phyloP scores from a whole-genome alignment of 768 basidiomycete species.

The Dentipellis fragilis region DNA sequence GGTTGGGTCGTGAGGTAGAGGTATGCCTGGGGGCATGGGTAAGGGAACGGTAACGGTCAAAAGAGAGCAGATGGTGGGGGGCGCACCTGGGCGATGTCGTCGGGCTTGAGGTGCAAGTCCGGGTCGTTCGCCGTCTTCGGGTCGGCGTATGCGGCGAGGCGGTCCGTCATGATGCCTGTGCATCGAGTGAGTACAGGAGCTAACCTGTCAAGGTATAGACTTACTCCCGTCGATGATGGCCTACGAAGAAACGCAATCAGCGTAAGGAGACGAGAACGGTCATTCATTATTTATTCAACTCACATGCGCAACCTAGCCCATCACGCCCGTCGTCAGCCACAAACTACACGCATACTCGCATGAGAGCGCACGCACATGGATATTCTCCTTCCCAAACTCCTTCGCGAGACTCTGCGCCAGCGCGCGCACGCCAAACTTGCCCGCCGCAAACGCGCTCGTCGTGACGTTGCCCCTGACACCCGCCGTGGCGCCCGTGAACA shows the following conservation, averaged over 20 bases:
- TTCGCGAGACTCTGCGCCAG: constrained; percentile 34
- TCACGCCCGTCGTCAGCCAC: neutral
- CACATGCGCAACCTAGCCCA: constrained; percentile 26
- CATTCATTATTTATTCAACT: too few species aligned
- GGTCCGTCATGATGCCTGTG: constrained; percentile 19
- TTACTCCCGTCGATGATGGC: constrained; percentile 56
- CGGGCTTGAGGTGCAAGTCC: constrained; percentile 44
- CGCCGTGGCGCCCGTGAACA: constrained; percentile 37
- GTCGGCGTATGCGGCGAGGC: neutral
- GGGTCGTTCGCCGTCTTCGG: constrained; percentile 33
- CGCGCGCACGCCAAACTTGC: constrained; percentile 31
- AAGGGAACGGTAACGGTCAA: neutral
- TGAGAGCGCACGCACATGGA: constrained; percentile 22
- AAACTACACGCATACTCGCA: too few species aligned
- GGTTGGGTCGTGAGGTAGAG: constrained; percentile 60
- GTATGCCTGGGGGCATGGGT: constrained; percentile 37
- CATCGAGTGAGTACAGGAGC: too few species aligned
- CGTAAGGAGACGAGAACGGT: too few species aligned
- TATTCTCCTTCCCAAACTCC: constrained; percentile 35
- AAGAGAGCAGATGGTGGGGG: too few species aligned
- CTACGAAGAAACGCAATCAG: too few species aligned
- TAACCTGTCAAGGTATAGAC: too few species aligned
- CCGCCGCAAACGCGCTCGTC: constrained; percentile 30
- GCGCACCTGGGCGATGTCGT: constrained; percentile 60
- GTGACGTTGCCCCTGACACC: constrained; percentile 27